Evolutionary conservation across 169 alveolate species (phyloP), one percentile per base, ranked within the genome.

Genomic region (Plasmodium chabaudi): DNA sequence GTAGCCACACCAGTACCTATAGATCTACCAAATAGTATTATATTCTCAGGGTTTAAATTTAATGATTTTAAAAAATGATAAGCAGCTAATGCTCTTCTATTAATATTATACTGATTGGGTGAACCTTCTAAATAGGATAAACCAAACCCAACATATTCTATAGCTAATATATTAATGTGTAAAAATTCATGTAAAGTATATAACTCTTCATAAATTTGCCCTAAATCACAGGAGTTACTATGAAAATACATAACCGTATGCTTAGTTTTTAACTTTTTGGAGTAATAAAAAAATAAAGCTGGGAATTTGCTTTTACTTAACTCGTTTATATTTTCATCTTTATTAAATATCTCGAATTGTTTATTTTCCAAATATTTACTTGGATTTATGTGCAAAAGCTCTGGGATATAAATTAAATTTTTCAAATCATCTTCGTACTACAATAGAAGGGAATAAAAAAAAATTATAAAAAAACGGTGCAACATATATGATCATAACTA

Each of bases 1-100:
- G 95, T 93, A 13, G 97, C 97, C 0, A 95, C 96, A 5, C 97
- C 97, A 9, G 97, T 95, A 12, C 97, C 97, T 57, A 95, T 95
- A 39, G 97, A 94, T 51, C 97, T 61, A 17, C 97, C 97, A 79
- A 94, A 95, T 67, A 94, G 74, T 42, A 95, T 25, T 53, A 95
- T 93, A 42, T 88, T 75, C 53, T 93, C 68, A 25, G 95, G 94
- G 46, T 89, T 86, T 21, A 94, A 86, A 44, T 96, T 95, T 39
- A 94, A 72, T 42, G 94, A 94, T 27, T 67, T 69, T 46, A 95
- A 94, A 73, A 95, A 94, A 56, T 94, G 87, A 77, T 94, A 87
- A 10, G 97, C 95, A 7, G 97, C 94, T 19, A 93, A 69, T 13
- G 95, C 96, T 68, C 97, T 87, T 69, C 91, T 61, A 79, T 95